A percentile compares a stretch with the other conserved stretches of the same genome.
Evolutionary conservation across 2,329 filamentous ascomycete species (phyloP).

Genomic region (Phyllosticta ampelicida): DNA sequence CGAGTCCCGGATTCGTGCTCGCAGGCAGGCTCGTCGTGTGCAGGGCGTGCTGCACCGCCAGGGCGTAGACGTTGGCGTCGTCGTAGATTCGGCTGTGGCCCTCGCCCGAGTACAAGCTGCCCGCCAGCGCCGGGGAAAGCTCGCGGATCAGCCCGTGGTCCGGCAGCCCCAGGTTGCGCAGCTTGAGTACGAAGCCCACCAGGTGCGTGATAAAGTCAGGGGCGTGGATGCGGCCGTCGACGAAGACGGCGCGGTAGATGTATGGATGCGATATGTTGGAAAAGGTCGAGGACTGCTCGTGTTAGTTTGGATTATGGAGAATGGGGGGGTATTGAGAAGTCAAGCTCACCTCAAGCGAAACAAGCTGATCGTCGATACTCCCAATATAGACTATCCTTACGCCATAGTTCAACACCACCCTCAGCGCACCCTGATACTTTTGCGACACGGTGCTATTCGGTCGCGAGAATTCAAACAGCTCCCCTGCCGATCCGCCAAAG

Average conservation of each 20-base stretch:
- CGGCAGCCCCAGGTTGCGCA: slow-evolving; percentile 83
- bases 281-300: slow-evolving; percentile 63
- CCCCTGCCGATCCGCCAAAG: slow-evolving; percentile 71
- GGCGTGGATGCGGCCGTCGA: slow-evolving; percentile 83
- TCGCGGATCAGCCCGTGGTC: slow-evolving; percentile 92
- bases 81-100: slow-evolving; percentile 92
- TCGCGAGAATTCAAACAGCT: slow-evolving; percentile 88
- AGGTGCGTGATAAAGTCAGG: slow-evolving; percentile 90
- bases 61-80: slow-evolving; percentile 72
- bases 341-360: slow-evolving; percentile 74
- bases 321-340: neutral
- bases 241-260: slow-evolving; percentile 90
- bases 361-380: slow-evolving; percentile 93
- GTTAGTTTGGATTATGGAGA: neutral
- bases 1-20: slow-evolving; percentile 16
- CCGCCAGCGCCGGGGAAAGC: slow-evolving; percentile 76
- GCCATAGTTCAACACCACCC: slow-evolving; percentile 64
- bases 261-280: slow-evolving; percentile 80
- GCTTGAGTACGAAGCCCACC: slow-evolving; percentile 83
- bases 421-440: slow-evolving; percentile 66
- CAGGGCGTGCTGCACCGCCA: slow-evolving; percentile 37
- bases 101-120: slow-evolving; percentile 82
- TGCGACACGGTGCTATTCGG: slow-evolving; percentile 71
- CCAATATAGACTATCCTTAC: slow-evolving; percentile 79
- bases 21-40: slow-evolving; percentile 33